Conservation (phyloP, 139 green algal species). For the Micractinium conductrix region DNA sequence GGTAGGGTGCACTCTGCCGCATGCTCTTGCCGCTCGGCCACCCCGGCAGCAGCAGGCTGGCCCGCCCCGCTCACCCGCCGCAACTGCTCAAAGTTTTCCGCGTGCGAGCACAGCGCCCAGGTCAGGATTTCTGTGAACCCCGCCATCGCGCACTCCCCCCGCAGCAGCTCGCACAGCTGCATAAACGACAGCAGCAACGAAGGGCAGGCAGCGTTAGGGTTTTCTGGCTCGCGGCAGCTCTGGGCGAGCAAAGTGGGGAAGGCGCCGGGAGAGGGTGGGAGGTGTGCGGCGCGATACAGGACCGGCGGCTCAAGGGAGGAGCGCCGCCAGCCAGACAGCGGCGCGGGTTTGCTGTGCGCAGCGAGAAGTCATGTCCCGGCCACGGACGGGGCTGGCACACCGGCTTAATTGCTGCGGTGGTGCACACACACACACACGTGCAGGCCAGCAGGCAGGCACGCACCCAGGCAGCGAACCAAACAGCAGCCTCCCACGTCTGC, state of each 20-base stretch:
- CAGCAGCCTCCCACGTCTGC: too few species aligned
- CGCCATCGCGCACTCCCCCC: slow-evolving; percentile 38
- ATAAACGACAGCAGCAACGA: not conserved
- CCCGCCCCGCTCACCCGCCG: slow-evolving; percentile 10
- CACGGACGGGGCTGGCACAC: slow-evolving; percentile 19
- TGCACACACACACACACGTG: not conserved
- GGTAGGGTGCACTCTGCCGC: too few species aligned
- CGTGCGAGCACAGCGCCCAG: slow-evolving; percentile 88
- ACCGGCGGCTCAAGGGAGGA: slow-evolving; percentile 15
- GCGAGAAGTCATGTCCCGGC: slow-evolving; percentile 34
- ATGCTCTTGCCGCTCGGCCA: too few species aligned
- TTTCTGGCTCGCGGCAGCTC: not conserved
- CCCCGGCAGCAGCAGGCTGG: too few species aligned
- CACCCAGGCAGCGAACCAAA: too few species aligned
- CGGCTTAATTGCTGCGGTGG: slow-evolving; percentile 32
- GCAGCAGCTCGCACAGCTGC: slow-evolving; percentile 36
- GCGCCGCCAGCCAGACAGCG: slow-evolving; percentile 36
- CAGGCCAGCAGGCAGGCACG: not conserved
- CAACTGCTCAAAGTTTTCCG: slow-evolving; percentile 91
- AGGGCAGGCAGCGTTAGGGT: not conserved
- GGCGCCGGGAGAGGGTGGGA: not conserved
- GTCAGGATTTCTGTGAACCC: slow-evolving; percentile 86
- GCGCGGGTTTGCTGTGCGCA: slow-evolving; percentile 28
- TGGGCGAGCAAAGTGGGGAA: not conserved
- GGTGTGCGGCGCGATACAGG: not conserved